A percentile compares a stretch with the other conserved stretches of the same genome.
Evolutionary conservation across 768 basidiomycete species (phyloP).

Genomic region (Mycena galopus): DNA sequence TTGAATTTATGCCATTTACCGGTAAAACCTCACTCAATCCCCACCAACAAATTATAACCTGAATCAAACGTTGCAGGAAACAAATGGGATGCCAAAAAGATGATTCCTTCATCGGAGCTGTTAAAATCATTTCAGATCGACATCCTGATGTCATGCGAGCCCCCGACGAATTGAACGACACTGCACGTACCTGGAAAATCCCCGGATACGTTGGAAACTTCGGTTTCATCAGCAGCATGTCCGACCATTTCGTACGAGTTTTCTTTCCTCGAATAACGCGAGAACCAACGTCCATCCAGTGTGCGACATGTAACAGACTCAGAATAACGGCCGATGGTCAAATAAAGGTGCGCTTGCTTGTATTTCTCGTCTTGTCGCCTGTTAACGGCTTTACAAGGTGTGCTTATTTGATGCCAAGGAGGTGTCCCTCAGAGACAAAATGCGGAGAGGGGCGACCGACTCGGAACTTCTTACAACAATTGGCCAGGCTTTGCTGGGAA

Average conservation of each 20-base stretch:
- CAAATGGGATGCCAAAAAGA: constrained; percentile 85
- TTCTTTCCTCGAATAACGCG: neutral
- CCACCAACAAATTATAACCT: constrained; percentile 14
- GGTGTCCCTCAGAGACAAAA: constrained; percentile 81
- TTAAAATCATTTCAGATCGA: constrained; percentile 60
- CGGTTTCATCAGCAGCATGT: constrained; percentile 96
- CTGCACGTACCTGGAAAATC: constrained; percentile 84
- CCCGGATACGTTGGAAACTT: constrained; percentile 78
- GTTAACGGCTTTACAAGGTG: constrained; percentile 57
- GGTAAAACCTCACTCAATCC: constrained; percentile 62
- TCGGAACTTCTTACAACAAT: constrained; percentile 71
- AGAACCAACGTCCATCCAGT: constrained; percentile 44
- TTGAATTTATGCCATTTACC: constrained; percentile 96
- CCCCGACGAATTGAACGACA: constrained; percentile 80
- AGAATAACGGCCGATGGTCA: constrained; percentile 92
- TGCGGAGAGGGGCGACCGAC: constrained; percentile 77
- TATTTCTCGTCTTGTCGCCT: constrained; percentile 1
- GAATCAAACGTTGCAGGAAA: constrained; percentile 67
- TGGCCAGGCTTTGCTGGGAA: constrained; percentile 72
- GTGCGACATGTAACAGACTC: constrained; percentile 85
- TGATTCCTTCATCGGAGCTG: constrained; percentile 81
- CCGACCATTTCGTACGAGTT: constrained; percentile 76
- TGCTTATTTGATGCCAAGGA: constrained; percentile 90
- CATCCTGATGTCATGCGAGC: constrained; percentile 70
- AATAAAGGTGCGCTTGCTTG: constrained; percentile 71